A percentile compares a stretch with the other conserved stretches of the same genome.
These are phyloP conservation scores for Musa balbisiana DNA, from an alignment of 202 grass and related monocot species.

Conservation along the genomic window DNA sequence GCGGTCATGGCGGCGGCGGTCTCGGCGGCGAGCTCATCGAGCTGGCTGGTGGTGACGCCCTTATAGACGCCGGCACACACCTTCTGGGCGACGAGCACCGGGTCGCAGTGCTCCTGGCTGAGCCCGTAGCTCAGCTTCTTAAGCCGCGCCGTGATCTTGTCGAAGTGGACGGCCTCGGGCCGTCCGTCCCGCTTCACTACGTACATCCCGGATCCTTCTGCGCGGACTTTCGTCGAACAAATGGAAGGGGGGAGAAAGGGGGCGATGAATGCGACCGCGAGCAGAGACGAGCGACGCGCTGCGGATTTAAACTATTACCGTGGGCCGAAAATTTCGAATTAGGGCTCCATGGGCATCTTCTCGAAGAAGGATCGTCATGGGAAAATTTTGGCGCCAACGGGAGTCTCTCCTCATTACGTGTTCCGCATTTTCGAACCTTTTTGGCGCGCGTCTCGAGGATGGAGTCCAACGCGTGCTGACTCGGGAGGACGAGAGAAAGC, in stretches of 20 bases:
- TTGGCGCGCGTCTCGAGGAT: too few relatives aligned
- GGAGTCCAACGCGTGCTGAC: too few relatives aligned
- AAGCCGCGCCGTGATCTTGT: conserved; percentile 97
- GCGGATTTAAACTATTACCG: too few relatives aligned
- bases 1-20: conserved; percentile 82
- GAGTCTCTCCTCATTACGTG: too few relatives aligned
- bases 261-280: too few relatives aligned
- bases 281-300: too few relatives aligned
- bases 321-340: too few relatives aligned
- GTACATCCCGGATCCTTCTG: conserved; percentile 45
- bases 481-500: too few relatives aligned
- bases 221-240: conserved; percentile 48
- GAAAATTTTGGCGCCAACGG: too few relatives aligned
- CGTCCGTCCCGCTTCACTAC: conserved; percentile 91
- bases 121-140: conserved; percentile 98
- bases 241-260: background rate
- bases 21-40: conserved; percentile 94
- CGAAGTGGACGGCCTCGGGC: conserved; percentile 90
- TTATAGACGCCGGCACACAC: conserved; percentile 92
- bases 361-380: too few relatives aligned
- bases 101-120: conserved; percentile 97
- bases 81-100: conserved; percentile 89
- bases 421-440: too few relatives aligned
- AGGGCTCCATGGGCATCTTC: too few relatives aligned
- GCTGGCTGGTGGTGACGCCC: conserved; percentile 93